Conservation (phyloP, 306 rosid genomes). For the Corylus heterophylla region DNA sequence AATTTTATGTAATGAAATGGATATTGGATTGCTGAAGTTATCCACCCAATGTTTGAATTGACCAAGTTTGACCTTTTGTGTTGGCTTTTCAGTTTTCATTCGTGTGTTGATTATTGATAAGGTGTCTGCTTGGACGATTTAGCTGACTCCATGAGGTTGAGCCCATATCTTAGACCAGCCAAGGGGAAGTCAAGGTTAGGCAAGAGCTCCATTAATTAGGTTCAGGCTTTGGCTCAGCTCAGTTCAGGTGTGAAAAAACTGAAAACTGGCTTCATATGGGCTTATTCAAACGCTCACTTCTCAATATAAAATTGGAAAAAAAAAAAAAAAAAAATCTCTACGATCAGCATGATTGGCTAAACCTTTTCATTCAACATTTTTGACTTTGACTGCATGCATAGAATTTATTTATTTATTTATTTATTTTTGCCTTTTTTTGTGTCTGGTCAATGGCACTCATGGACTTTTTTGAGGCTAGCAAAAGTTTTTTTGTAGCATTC, state of each 20-base stretch:
- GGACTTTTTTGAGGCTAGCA: neutral
- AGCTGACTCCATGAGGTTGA: neutral
- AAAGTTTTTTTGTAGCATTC: neutral
- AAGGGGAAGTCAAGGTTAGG: neutral
- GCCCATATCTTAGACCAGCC: neutral
- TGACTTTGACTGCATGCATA: conserved; percentile 34
- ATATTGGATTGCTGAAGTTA: neutral
- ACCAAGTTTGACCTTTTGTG: conserved; percentile 6
- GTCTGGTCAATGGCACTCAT: neutral
- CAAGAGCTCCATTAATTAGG: neutral
- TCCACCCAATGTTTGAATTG: neutral
- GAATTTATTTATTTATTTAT: neutral
- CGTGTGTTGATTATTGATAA: neutral
- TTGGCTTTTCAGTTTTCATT: neutral
- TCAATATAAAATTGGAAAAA: neutral
- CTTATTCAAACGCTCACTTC: conserved; percentile 23
- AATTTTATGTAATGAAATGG: neutral
- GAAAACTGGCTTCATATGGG: neutral
- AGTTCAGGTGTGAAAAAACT: conserved; percentile 4
- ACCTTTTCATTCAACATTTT: neutral
- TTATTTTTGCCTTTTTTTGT: neutral
- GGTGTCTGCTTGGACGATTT: neutral
- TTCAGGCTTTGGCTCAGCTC: conserved; percentile 3
- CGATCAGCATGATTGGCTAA: conserved; percentile 8
- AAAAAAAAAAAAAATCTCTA: neutral